Percentiles rank a stretch among this genome's conserved stretches.
These are phyloP conservation scores for Colletotrichum simmondsii DNA, from an alignment of 2,329 filamentous ascomycete genomes.

Conservation along the genomic window DNA sequence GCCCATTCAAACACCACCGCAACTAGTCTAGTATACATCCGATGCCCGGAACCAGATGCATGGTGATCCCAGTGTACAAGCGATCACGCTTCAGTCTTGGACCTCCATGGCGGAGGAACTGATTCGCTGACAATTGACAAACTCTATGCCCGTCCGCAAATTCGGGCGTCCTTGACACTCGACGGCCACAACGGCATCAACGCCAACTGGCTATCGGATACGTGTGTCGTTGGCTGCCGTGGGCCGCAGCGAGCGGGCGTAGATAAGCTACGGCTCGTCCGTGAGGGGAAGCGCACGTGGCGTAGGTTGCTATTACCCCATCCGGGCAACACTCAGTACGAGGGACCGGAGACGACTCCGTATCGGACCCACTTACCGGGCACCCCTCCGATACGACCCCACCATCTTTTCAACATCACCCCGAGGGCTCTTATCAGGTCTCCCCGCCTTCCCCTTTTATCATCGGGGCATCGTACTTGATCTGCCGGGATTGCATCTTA, in stretches of 20 bases:
- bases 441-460: neutral
- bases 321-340: neutral
- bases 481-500: neutral
- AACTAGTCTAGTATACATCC: conserved; percentile 6
- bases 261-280: conserved; percentile 15
- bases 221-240: neutral
- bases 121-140: neutral
- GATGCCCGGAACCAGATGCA: conserved; percentile 29
- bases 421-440: neutral
- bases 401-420: neutral
- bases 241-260: neutral
- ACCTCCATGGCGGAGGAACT: neutral
- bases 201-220: conserved; percentile 3
- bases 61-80: conserved; percentile 13
- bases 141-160: neutral
- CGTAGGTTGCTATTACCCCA: neutral
- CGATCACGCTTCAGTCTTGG: neutral
- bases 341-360: conserved; percentile 25
- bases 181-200: neutral
- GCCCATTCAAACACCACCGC: neutral
- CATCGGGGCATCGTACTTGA: neutral
- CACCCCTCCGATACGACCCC: conserved; percentile 29
- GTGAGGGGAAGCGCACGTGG: conserved; percentile 13
- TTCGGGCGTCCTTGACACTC: neutral
- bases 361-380: conserved; percentile 28